Conservation (phyloP, 2,329 filamentous ascomycete species). For the Fonsecaea monophora region DNA sequence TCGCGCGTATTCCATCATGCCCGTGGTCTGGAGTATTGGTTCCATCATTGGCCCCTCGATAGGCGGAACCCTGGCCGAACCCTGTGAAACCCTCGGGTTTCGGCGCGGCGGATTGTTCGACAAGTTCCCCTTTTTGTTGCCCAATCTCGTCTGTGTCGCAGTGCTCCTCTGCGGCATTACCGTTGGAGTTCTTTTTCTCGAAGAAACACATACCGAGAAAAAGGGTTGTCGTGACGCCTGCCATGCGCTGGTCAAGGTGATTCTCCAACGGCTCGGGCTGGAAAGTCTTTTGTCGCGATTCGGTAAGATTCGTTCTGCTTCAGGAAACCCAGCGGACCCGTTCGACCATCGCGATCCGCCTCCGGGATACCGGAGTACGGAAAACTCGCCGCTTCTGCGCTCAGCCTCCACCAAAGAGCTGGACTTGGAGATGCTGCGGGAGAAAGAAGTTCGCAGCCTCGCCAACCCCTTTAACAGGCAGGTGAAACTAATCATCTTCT, state of each 20-base stretch:
- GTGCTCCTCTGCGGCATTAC: slow-evolving; percentile 77
- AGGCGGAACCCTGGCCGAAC: slow-evolving; percentile 86
- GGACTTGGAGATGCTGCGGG: slow-evolving; percentile 52
- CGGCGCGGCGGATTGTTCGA: slow-evolving; percentile 78
- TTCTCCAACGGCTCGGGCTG: slow-evolving; percentile 51
- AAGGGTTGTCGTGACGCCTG: slow-evolving; percentile 78
- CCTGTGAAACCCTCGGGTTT: slow-evolving; percentile 76
- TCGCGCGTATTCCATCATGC: slow-evolving; percentile 96
- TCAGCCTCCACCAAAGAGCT: slow-evolving; percentile 45
- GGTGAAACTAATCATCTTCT: slow-evolving; percentile 67
- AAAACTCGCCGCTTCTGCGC: slow-evolving; percentile 60
- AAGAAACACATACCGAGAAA: slow-evolving; percentile 89
- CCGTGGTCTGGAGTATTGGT: slow-evolving; percentile 96
- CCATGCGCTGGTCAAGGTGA: slow-evolving; percentile 74
- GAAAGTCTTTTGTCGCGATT: neutral
- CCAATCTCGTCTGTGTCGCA: slow-evolving; percentile 87
- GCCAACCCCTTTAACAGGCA: slow-evolving; percentile 79
- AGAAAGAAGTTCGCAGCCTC: slow-evolving; percentile 51
- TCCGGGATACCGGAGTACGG: slow-evolving; percentile 70
- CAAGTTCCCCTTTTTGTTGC: slow-evolving; percentile 84
- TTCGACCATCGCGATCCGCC: slow-evolving; percentile 64
- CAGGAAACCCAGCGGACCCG: slow-evolving; percentile 26
- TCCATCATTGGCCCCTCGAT: slow-evolving; percentile 93
- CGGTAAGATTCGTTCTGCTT: slow-evolving; percentile 11
- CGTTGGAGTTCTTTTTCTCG: slow-evolving; percentile 83